Evolutionary conservation across 2,329 filamentous ascomycete genomes (phyloP).

Genomic region (Cryoendolithus antarcticus): DNA sequence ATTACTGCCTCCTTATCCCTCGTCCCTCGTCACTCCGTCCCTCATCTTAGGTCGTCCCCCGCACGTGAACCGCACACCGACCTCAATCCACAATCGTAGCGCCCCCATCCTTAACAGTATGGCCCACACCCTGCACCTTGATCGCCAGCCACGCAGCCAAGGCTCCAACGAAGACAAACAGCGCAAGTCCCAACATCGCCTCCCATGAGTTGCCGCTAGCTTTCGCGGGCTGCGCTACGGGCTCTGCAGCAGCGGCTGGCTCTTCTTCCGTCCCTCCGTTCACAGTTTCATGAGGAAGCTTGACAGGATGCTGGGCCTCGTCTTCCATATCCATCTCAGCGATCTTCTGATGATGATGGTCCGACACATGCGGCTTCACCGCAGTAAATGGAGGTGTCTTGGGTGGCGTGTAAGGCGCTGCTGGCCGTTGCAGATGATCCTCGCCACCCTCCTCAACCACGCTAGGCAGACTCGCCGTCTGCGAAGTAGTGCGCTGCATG

Average conservation of each 20-base stretch:
- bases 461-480: slow-evolving; percentile 14
- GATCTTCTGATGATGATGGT: slow-evolving; percentile 1
- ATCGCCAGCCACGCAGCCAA: slow-evolving; percentile 4
- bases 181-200: neutral
- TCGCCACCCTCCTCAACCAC: slow-evolving; percentile 16
- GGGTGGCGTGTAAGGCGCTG: slow-evolving; percentile 21
- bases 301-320: slow-evolving; percentile 4
- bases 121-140: slow-evolving; percentile 2
- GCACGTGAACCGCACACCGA: too few relatives aligned
- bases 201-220: neutral
- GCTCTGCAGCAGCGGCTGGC: neutral
- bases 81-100: neutral
- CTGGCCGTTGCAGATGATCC: slow-evolving; percentile 7
- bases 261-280: neutral
- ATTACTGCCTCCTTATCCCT: too few relatives aligned
- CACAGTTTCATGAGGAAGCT: neutral
- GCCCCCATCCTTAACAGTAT: slow-evolving; percentile 5
- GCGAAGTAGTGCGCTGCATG: slow-evolving; percentile 5
- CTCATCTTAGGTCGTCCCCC: too few relatives aligned
- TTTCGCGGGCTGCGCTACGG: neutral
- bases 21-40: too few relatives aligned
- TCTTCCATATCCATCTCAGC: slow-evolving; percentile 6
- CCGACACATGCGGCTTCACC: neutral
- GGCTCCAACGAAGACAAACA: slow-evolving; percentile 2
- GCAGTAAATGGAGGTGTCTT: slow-evolving; percentile 21